Conservation (phyloP, 805 yeast genomes). For the Ogataea methylovora region DNA sequence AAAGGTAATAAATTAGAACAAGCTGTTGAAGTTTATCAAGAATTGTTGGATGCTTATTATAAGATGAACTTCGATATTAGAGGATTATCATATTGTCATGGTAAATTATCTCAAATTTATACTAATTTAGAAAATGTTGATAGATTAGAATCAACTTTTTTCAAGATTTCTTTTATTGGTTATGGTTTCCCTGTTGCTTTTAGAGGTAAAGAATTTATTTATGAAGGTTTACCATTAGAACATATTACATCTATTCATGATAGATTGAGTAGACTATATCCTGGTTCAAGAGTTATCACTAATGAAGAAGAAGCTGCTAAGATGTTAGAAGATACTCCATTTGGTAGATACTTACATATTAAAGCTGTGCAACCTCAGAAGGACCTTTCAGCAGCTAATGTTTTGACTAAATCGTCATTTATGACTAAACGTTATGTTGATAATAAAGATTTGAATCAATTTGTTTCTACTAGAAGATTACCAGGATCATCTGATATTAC, state of each 20-base stretch:
- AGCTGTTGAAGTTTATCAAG: conserved; percentile 73
- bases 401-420: conserved; percentile 28
- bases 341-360: conserved; percentile 70
- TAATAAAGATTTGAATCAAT: conserved; percentile 63
- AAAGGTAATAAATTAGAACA: conserved; percentile 72
- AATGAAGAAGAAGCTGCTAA: conserved; percentile 46
- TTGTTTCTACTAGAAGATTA: conserved; percentile 60
- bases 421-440: conserved; percentile 71
- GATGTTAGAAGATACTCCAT: conserved; percentile 41
- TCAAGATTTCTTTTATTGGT: conserved; percentile 75
- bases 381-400: conserved; percentile 32
- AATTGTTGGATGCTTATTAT: conserved; percentile 68
- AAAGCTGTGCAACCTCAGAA: conserved; percentile 64
- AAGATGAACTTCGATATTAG: conserved; percentile 65
- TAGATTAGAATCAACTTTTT: conserved; percentile 68
- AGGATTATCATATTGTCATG: conserved; percentile 67
- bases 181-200: conserved; percentile 75
- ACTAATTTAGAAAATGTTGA: conserved; percentile 59
- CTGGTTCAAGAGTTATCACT: conserved; percentile 69
- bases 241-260: conserved; percentile 79
- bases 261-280: conserved; percentile 64
- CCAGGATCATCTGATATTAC: conserved; percentile 67
- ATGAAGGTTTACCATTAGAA: conserved; percentile 83
- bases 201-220: conserved; percentile 70
- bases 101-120: conserved; percentile 62